Evolutionary conservation across 2,329 filamentous ascomycete species (phyloP).

Genomic region (Hymenoscyphus albidus): DNA sequence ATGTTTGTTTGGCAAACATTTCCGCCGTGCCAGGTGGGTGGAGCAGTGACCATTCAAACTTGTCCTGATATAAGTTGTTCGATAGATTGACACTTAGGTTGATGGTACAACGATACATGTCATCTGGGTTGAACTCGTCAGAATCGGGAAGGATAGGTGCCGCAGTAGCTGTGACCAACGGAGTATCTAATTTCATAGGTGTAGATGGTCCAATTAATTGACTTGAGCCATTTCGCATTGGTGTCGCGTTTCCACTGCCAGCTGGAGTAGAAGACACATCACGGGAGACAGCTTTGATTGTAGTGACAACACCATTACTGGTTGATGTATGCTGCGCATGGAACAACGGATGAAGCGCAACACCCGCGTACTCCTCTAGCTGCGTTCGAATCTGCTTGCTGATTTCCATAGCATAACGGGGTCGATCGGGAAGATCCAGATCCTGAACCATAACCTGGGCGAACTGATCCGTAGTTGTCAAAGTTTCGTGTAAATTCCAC

Average conservation of each 20-base stretch:
- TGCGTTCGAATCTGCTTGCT: constrained; percentile 93
- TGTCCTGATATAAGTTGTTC: constrained; percentile 90
- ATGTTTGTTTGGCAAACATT: constrained; percentile 86
- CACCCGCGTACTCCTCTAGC: constrained; percentile 91
- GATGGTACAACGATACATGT: constrained; percentile 91
- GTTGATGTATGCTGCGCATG: constrained; percentile 49
- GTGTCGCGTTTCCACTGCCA: constrained; percentile 54
- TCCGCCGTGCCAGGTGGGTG: constrained; percentile 91
- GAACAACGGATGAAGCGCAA: constrained; percentile 89
- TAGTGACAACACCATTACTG: constrained; percentile 35
- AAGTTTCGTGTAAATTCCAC: constrained; percentile 94
- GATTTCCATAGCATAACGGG: constrained; percentile 69
- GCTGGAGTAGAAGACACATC: constrained; percentile 43
- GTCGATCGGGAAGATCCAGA: constrained; percentile 78
- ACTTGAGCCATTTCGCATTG: constrained; percentile 46
- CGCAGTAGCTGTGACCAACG: constrained; percentile 65
- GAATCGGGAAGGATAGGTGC: constrained; percentile 60
- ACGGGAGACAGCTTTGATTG: constrained; percentile 31
- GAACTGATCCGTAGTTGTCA: constrained; percentile 94
- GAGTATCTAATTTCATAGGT: constrained; percentile 41
- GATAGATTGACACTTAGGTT: constrained; percentile 87
- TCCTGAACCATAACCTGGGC: constrained; percentile 88
- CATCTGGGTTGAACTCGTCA: constrained; percentile 81
- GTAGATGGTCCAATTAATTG: constrained; percentile 44
- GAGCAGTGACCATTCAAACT: constrained; percentile 94